Conservation (phyloP, 139 green algal species). For the Closterium sp. region DNA sequence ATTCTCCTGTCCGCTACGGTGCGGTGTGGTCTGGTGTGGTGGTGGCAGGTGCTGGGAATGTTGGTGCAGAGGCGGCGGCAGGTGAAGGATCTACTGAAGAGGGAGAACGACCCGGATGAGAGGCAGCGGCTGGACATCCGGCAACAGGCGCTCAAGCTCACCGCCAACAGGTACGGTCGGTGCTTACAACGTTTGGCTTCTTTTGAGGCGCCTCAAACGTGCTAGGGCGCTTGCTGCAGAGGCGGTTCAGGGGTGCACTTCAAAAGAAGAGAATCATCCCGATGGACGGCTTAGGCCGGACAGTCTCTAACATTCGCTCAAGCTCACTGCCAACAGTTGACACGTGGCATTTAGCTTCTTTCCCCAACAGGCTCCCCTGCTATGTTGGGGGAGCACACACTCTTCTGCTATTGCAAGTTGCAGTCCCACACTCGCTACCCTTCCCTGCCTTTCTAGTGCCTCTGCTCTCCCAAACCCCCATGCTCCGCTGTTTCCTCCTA, state of each 20-base stretch:
- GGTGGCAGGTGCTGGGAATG: constrained; percentile 50
- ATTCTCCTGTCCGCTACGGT: not conserved
- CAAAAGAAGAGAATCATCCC: too few relatives aligned
- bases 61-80: constrained; percentile 75
- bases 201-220: too few relatives aligned
- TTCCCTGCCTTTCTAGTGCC: not conserved
- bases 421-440: too few relatives aligned
- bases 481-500: not conserved
- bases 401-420: too few relatives aligned
- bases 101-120: constrained; percentile 68
- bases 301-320: constrained; percentile 84
- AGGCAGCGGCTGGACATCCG: constrained; percentile 77
- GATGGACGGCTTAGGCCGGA: too few relatives aligned
- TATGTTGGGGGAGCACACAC: too few relatives aligned
- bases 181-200: constrained; percentile 47
- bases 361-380: too few relatives aligned
- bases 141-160: constrained; percentile 95
- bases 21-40: not conserved
- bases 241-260: too few relatives aligned
- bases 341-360: constrained; percentile 54
- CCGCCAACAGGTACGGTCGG: constrained; percentile 81
- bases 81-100: constrained; percentile 80
- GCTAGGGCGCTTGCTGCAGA: too few relatives aligned
- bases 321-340: constrained; percentile 95
- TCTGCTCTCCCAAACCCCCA: too few relatives aligned